Percentiles rank a stretch among this genome's conserved stretches.
Evolutionary conservation across 2,329 filamentous ascomycete species (phyloP).

Genomic region (Fusarium fujikuroi): DNA sequence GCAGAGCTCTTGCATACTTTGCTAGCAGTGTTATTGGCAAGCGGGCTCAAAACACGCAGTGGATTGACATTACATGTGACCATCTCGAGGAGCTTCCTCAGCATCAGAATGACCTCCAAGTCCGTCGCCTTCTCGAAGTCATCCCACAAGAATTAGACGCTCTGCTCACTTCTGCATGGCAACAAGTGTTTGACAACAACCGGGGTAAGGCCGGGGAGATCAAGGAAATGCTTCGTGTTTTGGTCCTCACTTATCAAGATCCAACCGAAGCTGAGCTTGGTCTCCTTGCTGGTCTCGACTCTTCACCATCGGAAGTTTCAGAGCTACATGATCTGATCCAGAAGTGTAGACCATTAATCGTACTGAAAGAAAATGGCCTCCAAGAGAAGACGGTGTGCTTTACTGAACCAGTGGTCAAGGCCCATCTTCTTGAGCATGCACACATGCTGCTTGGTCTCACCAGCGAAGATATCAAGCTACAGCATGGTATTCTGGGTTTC

Average conservation of each 20-base stretch:
- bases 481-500: slow-evolving; percentile 55
- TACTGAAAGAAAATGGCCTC: slow-evolving; percentile 29
- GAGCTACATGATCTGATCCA: slow-evolving; percentile 51
- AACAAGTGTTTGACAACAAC: slow-evolving; percentile 49
- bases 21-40: slow-evolving; percentile 55
- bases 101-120: slow-evolving; percentile 51
- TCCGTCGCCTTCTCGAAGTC: slow-evolving; percentile 52
- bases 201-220: slow-evolving; percentile 50
- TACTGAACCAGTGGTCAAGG: slow-evolving; percentile 48
- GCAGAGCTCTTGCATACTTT: slow-evolving; percentile 55
- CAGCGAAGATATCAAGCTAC: slow-evolving; percentile 52
- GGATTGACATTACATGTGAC: slow-evolving; percentile 57
- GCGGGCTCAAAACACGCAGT: slow-evolving; percentile 55
- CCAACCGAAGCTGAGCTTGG: slow-evolving; percentile 53
- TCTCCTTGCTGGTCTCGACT: slow-evolving; percentile 50
- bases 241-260: slow-evolving; percentile 55
- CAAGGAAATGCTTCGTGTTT: slow-evolving; percentile 54
- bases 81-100: slow-evolving; percentile 54
- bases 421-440: slow-evolving; percentile 53
- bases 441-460: slow-evolving; percentile 48
- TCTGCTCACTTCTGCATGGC: slow-evolving; percentile 53
- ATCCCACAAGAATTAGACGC: slow-evolving; percentile 53
- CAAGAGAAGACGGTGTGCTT: slow-evolving; percentile 25
- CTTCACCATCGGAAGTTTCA: slow-evolving; percentile 45
- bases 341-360: slow-evolving; percentile 53